These are phyloP conservation scores for Gloeopeniophorella convolvens DNA, from an alignment of 768 basidiomycete genomes.

Conservation along the genomic window DNA sequence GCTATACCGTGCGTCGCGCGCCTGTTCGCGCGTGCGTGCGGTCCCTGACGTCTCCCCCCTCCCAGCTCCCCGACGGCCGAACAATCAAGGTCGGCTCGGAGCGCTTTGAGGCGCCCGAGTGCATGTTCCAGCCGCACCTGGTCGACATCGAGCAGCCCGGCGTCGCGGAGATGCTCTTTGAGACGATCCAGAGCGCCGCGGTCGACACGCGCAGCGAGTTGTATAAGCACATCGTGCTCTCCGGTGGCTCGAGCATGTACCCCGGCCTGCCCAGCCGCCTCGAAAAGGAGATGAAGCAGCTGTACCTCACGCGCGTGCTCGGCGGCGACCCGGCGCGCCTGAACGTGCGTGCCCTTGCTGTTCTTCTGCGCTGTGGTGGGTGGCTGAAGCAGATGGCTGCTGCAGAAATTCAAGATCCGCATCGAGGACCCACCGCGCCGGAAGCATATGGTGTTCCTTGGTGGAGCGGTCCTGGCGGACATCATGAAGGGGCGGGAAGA, in stretches of 20 bases:
- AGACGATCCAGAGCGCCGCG: conserved; percentile 88
- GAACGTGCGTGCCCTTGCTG: conserved; percentile 53
- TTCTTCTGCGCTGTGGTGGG: neutral
- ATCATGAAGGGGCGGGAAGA: conserved; percentile 95
- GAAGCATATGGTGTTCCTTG: conserved; percentile 99
- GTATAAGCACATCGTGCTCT: conserved; percentile 97
- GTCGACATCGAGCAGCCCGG: conserved; percentile 97
- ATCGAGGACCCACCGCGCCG: conserved; percentile 98
- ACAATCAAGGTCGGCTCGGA: conserved; percentile 97
- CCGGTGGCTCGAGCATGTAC: conserved; percentile 98
- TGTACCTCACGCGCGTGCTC: conserved; percentile 90
- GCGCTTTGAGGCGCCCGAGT: conserved; percentile 98
- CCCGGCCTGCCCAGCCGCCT: conserved; percentile 94
- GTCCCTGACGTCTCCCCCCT: conserved; percentile 43
- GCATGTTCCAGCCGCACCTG: conserved; percentile 99
- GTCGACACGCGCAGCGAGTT: conserved; percentile 86
- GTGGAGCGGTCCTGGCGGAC: conserved; percentile 96
- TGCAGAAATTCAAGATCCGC: conserved; percentile 97
- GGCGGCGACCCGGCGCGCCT: conserved; percentile 75
- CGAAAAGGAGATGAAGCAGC: conserved; percentile 99
- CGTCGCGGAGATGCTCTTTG: conserved; percentile 97
- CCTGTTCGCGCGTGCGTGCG: neutral
- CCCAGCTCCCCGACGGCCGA: conserved; percentile 71
- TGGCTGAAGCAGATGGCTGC: neutral
- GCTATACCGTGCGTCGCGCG: conserved; percentile 63